These are phyloP conservation scores for Pinus taeda DNA, from an alignment of 75 land plant genomes.

Conservation along the genomic window DNA sequence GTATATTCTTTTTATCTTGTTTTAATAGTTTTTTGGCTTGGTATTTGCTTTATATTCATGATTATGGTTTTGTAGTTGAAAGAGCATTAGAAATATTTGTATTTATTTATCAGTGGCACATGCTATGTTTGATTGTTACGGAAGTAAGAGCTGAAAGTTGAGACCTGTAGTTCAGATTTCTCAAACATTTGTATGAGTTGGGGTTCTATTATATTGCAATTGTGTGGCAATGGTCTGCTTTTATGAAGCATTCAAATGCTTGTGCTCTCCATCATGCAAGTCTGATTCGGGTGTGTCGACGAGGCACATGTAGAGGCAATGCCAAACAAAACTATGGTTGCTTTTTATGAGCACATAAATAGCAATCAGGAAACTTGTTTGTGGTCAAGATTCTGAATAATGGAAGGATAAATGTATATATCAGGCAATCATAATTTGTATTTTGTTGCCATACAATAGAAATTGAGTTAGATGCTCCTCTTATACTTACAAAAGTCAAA, in stretches of 20 bases:
- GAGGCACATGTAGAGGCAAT: not conserved
- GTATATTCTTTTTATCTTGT: not conserved
- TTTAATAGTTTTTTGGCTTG: not conserved
- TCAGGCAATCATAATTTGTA: no score
- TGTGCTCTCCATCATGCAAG: no score
- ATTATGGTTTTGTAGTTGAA: not conserved
- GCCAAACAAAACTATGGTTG: not conserved
- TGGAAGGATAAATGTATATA: not conserved
- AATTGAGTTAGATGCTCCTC: not conserved
- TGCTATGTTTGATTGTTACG: not conserved
- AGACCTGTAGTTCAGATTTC: not conserved
- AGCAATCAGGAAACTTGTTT: not conserved
- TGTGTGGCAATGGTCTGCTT: no score
- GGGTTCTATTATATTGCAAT: no score
- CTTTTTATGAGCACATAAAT: not conserved
- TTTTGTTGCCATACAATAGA: not conserved
- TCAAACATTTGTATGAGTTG: not conserved
- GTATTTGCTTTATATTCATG: not conserved
- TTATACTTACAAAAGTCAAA: not conserved
- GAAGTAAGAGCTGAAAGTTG: not conserved
- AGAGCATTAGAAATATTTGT: not conserved
- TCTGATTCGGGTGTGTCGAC: not conserved
- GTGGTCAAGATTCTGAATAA: not conserved
- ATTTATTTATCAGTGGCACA: not conserved
- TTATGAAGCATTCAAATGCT: no score